phyloP scores from a whole-genome alignment of 176 grass and related monocot species.

The Hordeum marinum region DNA sequence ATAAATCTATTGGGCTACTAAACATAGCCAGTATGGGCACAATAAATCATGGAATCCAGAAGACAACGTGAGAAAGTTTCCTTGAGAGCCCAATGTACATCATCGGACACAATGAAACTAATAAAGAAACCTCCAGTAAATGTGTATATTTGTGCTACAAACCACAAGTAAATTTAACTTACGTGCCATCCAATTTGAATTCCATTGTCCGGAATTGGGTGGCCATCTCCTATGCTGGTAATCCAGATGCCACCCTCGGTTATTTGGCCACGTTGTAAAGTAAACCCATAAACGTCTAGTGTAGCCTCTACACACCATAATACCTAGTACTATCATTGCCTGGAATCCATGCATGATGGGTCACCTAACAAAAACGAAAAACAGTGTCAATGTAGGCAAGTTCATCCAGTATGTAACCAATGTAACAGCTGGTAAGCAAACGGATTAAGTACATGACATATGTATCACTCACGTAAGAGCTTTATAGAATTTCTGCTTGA shows the following conservation, averaged over 20 bases:
- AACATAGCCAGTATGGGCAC: background rate
- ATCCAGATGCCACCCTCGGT: background rate
- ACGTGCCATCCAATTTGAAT: background rate
- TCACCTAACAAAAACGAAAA: background rate
- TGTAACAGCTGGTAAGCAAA: no score
- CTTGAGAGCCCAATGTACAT: no score
- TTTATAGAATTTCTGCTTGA: background rate
- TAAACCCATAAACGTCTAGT: background rate
- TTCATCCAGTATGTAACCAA: no score
- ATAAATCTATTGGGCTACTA: background rate
- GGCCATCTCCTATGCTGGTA: background rate
- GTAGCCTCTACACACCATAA: conserved; percentile 4
- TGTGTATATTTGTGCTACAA: background rate
- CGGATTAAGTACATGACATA: background rate
- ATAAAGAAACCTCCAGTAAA: background rate
- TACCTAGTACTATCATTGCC: background rate
- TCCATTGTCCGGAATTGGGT: background rate
- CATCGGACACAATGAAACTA: no score
- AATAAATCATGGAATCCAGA: background rate
- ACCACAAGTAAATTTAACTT: background rate
- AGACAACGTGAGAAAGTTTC: background rate
- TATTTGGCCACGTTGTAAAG: background rate
- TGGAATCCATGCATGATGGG: background rate
- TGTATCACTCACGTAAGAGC: background rate
- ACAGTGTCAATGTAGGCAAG: background rate